Percentiles rank a stretch among this genome's conserved stretches.
phyloP scores from a whole-genome alignment of 805 yeast species.

The Pachysolen tannophilus region DNA sequence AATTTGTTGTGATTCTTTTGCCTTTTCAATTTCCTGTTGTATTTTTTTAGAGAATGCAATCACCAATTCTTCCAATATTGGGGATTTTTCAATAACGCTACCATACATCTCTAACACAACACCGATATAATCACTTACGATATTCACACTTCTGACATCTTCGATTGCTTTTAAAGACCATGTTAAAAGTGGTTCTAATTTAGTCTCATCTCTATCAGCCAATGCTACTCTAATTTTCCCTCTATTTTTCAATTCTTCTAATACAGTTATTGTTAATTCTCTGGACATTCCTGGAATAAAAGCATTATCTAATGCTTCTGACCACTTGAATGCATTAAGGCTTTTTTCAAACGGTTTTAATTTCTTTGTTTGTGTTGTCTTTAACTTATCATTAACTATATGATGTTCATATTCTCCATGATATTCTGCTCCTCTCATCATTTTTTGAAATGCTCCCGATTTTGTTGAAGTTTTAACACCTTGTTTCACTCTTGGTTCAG shows the following conservation, averaged over 20 bases:
- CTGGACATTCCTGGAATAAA: slow-evolving; percentile 70
- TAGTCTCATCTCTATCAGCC: slow-evolving; percentile 73
- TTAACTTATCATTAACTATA: slow-evolving; percentile 50
- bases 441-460: slow-evolving; percentile 62
- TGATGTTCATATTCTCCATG: slow-evolving; percentile 82
- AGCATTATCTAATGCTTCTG: slow-evolving; percentile 86
- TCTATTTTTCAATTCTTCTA: slow-evolving; percentile 78
- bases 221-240: slow-evolving; percentile 85
- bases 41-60: slow-evolving; percentile 53
- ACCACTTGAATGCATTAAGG: slow-evolving; percentile 83
- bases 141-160: slow-evolving; percentile 64
- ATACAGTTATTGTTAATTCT: slow-evolving; percentile 73
- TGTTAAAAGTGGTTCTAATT: slow-evolving; percentile 71
- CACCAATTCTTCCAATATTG: slow-evolving; percentile 69
- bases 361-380: slow-evolving; percentile 39
- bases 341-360: slow-evolving; percentile 77
- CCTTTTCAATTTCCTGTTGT: slow-evolving; percentile 61
- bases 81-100: slow-evolving; percentile 60
- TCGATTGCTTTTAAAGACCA: slow-evolving; percentile 76
- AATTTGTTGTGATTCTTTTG: slow-evolving; percentile 81
- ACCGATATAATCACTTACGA: slow-evolving; percentile 61
- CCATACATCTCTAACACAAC: slow-evolving; percentile 72
- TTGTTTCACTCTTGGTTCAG: slow-evolving; percentile 47
- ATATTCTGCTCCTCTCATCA: slow-evolving; percentile 88
- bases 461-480: slow-evolving; percentile 38